Conservation (phyloP, 2,329 filamentous ascomycete species). For the Chrysosporium keratinophilum region DNA sequence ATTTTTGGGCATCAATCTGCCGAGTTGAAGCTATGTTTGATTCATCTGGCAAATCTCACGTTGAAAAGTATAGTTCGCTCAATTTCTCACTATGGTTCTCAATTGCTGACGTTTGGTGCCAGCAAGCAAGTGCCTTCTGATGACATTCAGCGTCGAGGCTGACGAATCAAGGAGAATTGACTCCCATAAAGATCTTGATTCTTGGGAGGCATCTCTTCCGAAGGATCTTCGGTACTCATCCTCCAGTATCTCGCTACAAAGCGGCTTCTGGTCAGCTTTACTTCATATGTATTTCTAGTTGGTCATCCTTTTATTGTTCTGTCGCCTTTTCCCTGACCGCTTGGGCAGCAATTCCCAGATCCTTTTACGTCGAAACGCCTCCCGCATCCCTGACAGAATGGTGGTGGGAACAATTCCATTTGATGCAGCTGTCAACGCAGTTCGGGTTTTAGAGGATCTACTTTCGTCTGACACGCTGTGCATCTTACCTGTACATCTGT, state of each 20-base stretch:
- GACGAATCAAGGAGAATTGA: neutral
- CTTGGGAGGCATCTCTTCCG: constrained; percentile 3
- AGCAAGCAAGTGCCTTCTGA: constrained; percentile 5
- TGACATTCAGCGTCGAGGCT: neutral
- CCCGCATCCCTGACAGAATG: neutral
- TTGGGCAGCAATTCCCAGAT: neutral
- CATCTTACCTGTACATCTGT: constrained; percentile 7
- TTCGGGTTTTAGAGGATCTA: constrained; percentile 18
- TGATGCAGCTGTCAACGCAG: constrained; percentile 13
- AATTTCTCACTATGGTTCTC: neutral
- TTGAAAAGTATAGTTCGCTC: neutral
- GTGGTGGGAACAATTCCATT: neutral
- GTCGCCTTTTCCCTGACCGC: neutral
- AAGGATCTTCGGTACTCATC: neutral
- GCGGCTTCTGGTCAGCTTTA: constrained; percentile 5
- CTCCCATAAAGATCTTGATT: neutral
- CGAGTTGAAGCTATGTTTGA: neutral
- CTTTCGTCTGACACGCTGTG: constrained; percentile 15
- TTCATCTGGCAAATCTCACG: neutral
- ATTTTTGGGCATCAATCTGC: neutral
- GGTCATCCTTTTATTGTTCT: neutral
- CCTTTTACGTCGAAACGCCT: constrained; percentile 6
- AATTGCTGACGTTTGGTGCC: neutral
- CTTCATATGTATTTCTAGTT: constrained; percentile 1
- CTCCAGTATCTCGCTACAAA: neutral